Evolutionary conservation across 2,329 filamentous ascomycete genomes (phyloP).

Genomic region (Capronia americana): DNA sequence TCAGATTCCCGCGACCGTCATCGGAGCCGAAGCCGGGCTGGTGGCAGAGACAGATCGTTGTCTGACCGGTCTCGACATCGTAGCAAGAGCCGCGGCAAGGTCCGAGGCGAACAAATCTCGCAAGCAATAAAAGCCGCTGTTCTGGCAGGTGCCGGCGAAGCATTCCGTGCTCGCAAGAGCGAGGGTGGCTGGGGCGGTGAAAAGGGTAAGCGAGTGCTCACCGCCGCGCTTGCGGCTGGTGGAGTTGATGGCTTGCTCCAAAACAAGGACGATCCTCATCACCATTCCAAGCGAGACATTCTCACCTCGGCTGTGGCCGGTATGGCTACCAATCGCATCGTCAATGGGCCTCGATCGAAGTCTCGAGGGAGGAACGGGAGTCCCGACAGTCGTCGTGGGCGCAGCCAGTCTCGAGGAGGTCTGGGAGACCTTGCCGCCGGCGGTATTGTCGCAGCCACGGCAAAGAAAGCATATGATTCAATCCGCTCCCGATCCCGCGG

Average conservation of each 20-base stretch:
- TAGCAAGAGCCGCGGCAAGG: slow-evolving; percentile 51
- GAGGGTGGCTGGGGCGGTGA: slow-evolving; percentile 88
- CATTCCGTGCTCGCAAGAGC: slow-evolving; percentile 87
- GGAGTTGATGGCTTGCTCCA: slow-evolving; percentile 77
- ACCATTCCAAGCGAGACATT: slow-evolving; percentile 79
- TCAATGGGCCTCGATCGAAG: slow-evolving; percentile 79
- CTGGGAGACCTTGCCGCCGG: slow-evolving; percentile 52
- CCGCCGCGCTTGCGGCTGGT: slow-evolving; percentile 82
- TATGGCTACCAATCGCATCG: slow-evolving; percentile 80
- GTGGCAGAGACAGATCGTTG: slow-evolving; percentile 49
- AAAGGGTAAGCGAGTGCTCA: slow-evolving; percentile 89
- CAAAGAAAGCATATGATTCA: slow-evolving; percentile 54
- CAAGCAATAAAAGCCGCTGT: slow-evolving; percentile 91
- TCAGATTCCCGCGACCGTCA: slow-evolving; percentile 64
- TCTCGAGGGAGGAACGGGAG: slow-evolving; percentile 53
- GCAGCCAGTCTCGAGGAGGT: slow-evolving; percentile 53
- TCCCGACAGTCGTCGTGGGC: slow-evolving; percentile 42
- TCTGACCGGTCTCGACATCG: slow-evolving; percentile 61
- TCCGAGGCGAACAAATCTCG: slow-evolving; percentile 67
- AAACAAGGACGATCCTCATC: slow-evolving; percentile 66
- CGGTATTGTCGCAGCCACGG: slow-evolving; percentile 54
- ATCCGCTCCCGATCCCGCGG: slow-evolving; percentile 52
- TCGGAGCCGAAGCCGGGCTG: slow-evolving; percentile 54
- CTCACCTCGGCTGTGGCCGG: slow-evolving; percentile 88
- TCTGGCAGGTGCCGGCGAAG: slow-evolving; percentile 87